phyloP scores from a whole-genome alignment of 768 basidiomycete genomes.

The Ramaria sp. region DNA sequence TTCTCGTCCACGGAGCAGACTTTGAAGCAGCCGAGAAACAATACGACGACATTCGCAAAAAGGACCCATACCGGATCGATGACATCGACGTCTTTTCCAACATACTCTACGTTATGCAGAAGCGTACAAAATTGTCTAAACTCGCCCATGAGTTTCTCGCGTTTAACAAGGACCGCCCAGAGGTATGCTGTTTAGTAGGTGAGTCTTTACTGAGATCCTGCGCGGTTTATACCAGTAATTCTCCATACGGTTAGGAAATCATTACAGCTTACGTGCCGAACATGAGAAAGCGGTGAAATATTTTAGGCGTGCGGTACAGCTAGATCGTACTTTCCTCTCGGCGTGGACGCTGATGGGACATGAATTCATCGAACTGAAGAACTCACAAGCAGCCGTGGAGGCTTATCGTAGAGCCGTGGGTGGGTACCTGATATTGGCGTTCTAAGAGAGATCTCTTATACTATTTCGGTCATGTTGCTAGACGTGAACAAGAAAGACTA shows the following conservation, averaged over 20 bases:
- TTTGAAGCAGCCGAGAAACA: conserved; percentile 77
- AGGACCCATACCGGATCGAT: conserved; percentile 86
- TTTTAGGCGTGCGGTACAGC: conserved; percentile 87
- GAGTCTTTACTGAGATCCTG: conserved; percentile 18
- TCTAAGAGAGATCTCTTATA: background rate
- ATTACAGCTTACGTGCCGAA: conserved; percentile 86
- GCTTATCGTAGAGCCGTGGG: conserved; percentile 94
- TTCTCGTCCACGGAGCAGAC: conserved; percentile 36
- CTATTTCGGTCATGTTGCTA: conserved; percentile 19
- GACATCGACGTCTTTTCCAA: conserved; percentile 95
- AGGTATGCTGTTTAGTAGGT: conserved; percentile 95
- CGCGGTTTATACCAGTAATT: background rate
- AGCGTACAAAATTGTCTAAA: conserved; percentile 75
- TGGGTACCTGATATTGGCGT: conserved; percentile 24
- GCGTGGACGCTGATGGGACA: conserved; percentile 99
- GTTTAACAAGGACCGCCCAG: conserved; percentile 87
- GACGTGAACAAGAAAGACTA: conserved; percentile 97
- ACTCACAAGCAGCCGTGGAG: conserved; percentile 97
- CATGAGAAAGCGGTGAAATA: conserved; percentile 96
- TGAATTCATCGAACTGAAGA: conserved; percentile 98
- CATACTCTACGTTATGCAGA: conserved; percentile 92
- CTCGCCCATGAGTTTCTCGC: conserved; percentile 86
- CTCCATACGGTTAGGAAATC: conserved; percentile 59
- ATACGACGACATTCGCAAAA: conserved; percentile 69
- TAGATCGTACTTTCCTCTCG: conserved; percentile 88